Conservation (phyloP, 768 basidiomycete species). For the Xerocomellus amylosporus region DNA sequence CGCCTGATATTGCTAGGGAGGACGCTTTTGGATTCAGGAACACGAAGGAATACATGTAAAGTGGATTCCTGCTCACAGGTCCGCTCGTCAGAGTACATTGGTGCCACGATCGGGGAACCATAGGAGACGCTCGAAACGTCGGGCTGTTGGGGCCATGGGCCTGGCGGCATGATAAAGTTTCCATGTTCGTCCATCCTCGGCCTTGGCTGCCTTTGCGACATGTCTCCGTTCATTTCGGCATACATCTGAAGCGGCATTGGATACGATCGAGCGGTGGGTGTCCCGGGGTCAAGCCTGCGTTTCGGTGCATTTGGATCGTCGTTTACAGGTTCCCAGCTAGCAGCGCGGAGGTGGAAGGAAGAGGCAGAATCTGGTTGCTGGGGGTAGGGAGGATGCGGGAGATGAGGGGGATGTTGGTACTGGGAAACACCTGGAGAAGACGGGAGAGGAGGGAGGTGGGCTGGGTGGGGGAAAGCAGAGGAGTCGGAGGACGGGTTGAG, state of each 20-base stretch:
- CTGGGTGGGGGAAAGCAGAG: slow-evolving; percentile 31
- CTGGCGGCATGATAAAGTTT: slow-evolving; percentile 28
- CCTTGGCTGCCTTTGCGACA: slow-evolving; percentile 27
- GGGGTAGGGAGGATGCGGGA: slow-evolving; percentile 26
- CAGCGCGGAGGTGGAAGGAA: slow-evolving; percentile 58
- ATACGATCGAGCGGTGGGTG: slow-evolving; percentile 34
- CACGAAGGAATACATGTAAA: slow-evolving; percentile 7
- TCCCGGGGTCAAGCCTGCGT: slow-evolving; percentile 35
- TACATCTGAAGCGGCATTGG: slow-evolving; percentile 34
- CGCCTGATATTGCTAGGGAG: slow-evolving; percentile 40
- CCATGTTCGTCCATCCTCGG: slow-evolving; percentile 33
- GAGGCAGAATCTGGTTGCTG: slow-evolving; percentile 29
- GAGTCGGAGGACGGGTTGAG: slow-evolving; percentile 47
- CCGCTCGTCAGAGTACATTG: slow-evolving; percentile 58
- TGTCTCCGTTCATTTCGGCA: slow-evolving; percentile 34
- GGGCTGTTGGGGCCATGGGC: slow-evolving; percentile 34
- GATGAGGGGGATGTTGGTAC: slow-evolving; percentile 30
- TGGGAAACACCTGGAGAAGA: slow-evolving; percentile 24
- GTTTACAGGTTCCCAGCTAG: slow-evolving; percentile 50
- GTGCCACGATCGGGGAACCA: slow-evolving; percentile 41
- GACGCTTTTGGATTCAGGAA: slow-evolving; percentile 18
- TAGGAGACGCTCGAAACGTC: slow-evolving; percentile 39
- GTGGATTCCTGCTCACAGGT: slow-evolving; percentile 40
- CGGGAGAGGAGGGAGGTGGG: slow-evolving; percentile 29
- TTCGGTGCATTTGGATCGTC: slow-evolving; percentile 37